phyloP scores from a whole-genome alignment of 1,139 yeast species.

The Yamadazyma aaseri region DNA sequence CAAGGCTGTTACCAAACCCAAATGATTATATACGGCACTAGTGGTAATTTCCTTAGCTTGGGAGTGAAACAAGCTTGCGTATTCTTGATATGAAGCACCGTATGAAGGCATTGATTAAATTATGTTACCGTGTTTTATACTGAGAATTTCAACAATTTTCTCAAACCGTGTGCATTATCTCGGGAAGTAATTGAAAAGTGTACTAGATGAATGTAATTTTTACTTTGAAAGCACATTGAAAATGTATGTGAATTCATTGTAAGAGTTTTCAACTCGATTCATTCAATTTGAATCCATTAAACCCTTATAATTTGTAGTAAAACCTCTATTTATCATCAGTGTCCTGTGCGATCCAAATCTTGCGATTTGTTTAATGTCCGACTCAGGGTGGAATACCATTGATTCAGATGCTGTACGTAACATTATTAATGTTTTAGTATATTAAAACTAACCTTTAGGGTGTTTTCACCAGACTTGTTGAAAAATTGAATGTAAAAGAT shows the following conservation, averaged over 20 bases:
- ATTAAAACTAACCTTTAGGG: constrained; percentile 35
- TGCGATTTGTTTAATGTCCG: not conserved
- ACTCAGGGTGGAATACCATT: constrained; percentile 62
- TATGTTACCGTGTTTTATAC: not conserved
- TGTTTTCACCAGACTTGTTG: constrained; percentile 66
- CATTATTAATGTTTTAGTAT: constrained; percentile 4
- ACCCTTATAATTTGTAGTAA: not conserved
- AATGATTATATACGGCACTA: constrained; percentile 14
- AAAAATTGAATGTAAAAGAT: constrained; percentile 53
- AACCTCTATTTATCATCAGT: not conserved
- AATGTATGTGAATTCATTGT: too few species aligned
- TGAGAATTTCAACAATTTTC: constrained; percentile 1
- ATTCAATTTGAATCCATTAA: not conserved
- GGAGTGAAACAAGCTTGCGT: constrained; percentile 21
- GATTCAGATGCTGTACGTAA: constrained; percentile 66
- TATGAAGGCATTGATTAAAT: constrained; percentile 10
- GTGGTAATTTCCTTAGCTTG: constrained; percentile 27
- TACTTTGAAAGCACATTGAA: too few species aligned
- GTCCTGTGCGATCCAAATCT: not conserved
- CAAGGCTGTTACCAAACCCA: constrained; percentile 19
- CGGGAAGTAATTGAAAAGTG: too few species aligned
- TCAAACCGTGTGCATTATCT: too few species aligned
- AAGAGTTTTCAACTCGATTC: too few species aligned
- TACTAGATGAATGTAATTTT: too few species aligned
- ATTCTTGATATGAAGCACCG: constrained; percentile 35